A percentile compares a stretch with the other conserved stretches of the same genome.
phyloP scores from a whole-genome alignment of 805 yeast species.

The Wickerhamiella occidentalis region DNA sequence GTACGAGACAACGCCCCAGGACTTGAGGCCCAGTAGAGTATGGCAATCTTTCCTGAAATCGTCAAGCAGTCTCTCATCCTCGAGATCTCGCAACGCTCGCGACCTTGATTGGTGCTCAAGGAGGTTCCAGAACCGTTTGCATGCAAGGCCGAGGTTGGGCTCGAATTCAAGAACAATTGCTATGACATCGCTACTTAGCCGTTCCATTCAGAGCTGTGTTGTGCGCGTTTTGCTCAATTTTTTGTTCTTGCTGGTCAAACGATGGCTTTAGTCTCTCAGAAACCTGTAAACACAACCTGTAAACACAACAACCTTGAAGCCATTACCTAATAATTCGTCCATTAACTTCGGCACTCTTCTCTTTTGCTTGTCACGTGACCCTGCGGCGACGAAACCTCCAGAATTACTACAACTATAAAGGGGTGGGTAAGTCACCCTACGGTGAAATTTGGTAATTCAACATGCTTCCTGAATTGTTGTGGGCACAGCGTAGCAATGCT shows the following conservation, averaged over 20 bases:
- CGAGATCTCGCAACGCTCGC: background rate
- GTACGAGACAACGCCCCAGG: constrained; percentile 18
- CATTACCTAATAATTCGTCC: background rate
- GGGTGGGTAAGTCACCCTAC: too few relatives aligned
- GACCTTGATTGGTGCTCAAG: constrained; percentile 14
- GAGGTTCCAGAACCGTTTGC: constrained; percentile 13
- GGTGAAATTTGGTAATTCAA: background rate
- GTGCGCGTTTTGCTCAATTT: too few relatives aligned
- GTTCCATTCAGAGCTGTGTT: constrained; percentile 13
- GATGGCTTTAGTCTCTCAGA: too few relatives aligned
- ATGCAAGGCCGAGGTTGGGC: constrained; percentile 16
- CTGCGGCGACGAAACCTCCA: background rate
- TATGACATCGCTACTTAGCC: constrained; percentile 15
- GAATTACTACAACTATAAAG: too few relatives aligned
- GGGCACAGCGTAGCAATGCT: constrained; percentile 96
- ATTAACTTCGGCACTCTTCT: background rate
- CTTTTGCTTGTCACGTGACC: background rate
- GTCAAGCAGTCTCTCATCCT: constrained; percentile 12
- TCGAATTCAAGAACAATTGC: constrained; percentile 11
- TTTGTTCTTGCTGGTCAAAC: too few relatives aligned
- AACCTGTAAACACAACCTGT: too few relatives aligned
- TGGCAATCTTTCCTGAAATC: constrained; percentile 15
- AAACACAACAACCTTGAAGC: background rate
- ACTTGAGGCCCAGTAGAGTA: constrained; percentile 13
- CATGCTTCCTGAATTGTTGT: constrained; percentile 44